Percentiles rank a stretch among this genome's conserved stretches.
phyloP scores from a whole-genome alignment of 2,329 filamentous ascomycete species.

The Fusarium illudens region DNA sequence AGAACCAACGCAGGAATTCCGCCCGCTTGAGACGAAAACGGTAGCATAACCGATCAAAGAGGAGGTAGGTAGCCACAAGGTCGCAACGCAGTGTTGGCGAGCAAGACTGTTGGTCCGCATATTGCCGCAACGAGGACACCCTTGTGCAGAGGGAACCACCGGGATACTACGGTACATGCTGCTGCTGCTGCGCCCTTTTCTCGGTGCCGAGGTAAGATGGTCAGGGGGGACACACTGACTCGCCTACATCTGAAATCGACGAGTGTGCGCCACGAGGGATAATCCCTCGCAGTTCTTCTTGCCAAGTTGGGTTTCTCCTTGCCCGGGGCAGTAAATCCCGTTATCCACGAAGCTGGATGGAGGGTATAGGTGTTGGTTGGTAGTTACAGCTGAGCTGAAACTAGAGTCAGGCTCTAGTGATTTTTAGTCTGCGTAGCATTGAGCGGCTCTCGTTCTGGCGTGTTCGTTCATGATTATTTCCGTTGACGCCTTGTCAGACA shows the following conservation, averaged over 20 bases:
- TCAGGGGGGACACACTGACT: background rate
- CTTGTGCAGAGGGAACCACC: background rate
- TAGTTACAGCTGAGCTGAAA: background rate
- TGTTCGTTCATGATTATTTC: background rate
- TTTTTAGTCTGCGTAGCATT: background rate
- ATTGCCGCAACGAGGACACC: conserved; percentile 2
- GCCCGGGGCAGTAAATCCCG: background rate
- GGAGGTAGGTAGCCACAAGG: background rate
- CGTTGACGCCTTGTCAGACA: background rate
- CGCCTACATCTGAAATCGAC: background rate
- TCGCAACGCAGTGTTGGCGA: background rate
- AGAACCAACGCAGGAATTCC: background rate
- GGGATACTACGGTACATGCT: background rate
- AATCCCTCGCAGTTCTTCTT: background rate
- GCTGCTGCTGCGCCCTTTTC: background rate
- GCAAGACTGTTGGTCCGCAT: background rate
- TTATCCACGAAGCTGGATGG: background rate
- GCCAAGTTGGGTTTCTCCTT: background rate
- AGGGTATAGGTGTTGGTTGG: background rate
- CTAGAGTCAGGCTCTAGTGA: background rate
- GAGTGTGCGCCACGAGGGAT: background rate
- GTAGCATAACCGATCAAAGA: background rate
- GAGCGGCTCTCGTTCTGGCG: background rate
- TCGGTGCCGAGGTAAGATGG: background rate
- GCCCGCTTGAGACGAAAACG: background rate